phyloP scores from a whole-genome alignment of 2,329 filamentous ascomycete species.

The Penicillium hordei region DNA sequence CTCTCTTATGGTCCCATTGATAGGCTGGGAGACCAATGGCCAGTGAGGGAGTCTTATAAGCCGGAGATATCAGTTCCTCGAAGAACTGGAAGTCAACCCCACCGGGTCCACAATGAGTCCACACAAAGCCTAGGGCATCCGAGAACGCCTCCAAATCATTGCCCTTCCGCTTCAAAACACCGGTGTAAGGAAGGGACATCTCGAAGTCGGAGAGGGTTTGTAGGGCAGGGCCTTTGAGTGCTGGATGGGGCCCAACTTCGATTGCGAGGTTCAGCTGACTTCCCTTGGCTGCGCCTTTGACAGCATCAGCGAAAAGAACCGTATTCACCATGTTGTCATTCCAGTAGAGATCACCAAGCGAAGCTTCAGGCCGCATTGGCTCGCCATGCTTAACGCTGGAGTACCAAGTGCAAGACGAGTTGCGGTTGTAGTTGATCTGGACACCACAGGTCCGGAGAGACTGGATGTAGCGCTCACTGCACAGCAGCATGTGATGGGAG shows the following conservation, averaged over 20 bases:
- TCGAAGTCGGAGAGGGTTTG: not conserved
- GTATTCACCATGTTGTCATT: not conserved
- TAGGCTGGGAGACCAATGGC: slow-evolving; percentile 41
- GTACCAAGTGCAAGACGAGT: not conserved
- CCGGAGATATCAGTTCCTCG: too few species aligned
- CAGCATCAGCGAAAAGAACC: not conserved
- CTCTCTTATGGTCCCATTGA: slow-evolving; percentile 48
- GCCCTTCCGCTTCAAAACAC: not conserved
- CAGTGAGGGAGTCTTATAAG: too few species aligned
- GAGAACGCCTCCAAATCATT: not conserved
- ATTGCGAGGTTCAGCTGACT: not conserved
- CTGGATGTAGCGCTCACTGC: not conserved
- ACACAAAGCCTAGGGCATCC: not conserved
- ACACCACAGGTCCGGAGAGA: not conserved
- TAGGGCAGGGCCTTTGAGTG: not conserved
- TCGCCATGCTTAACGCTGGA: not conserved
- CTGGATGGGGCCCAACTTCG: not conserved
- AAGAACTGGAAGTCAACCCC: not conserved
- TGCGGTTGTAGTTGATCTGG: not conserved
- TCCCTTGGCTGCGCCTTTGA: not conserved
- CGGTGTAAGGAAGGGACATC: not conserved
- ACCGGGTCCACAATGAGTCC: not conserved
- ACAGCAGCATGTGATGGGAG: not conserved
- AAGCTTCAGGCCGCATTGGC: not conserved
- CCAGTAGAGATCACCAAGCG: not conserved